A percentile compares a stretch with the other conserved stretches of the same genome.
Evolutionary conservation across 2,329 filamentous ascomycete species (phyloP).

Genomic region (Cyphellophora europaea): DNA sequence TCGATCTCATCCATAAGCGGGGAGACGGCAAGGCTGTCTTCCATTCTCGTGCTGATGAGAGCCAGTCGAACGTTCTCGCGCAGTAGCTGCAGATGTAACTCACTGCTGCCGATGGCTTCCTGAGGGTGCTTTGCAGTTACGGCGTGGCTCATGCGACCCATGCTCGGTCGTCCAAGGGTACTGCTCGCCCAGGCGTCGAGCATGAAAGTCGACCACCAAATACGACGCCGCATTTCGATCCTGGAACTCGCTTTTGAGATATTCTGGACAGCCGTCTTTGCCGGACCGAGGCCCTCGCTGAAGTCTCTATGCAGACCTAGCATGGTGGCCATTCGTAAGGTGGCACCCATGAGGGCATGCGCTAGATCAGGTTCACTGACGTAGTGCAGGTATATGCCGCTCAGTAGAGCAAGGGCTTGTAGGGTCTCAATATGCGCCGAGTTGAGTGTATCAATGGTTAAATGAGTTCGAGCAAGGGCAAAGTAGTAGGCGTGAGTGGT

Average conservation of each 20-base stretch:
- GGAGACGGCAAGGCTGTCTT: slow-evolving; percentile 62
- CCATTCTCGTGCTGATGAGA: slow-evolving; percentile 67
- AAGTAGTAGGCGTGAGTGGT: slow-evolving; percentile 60
- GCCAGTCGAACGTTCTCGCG: slow-evolving; percentile 71
- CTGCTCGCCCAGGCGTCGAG: slow-evolving; percentile 66
- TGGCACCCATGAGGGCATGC: slow-evolving; percentile 61
- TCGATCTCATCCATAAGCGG: slow-evolving; percentile 60
- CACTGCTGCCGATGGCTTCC: slow-evolving; percentile 23
- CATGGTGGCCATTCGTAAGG: slow-evolving; percentile 64
- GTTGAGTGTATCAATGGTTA: slow-evolving; percentile 58
- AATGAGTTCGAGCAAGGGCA: slow-evolving; percentile 55
- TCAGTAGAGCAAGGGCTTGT: slow-evolving; percentile 61
- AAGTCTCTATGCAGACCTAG: slow-evolving; percentile 63
- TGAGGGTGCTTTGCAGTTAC: slow-evolving; percentile 57
- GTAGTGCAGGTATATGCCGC: slow-evolving; percentile 70
- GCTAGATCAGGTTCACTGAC: slow-evolving; percentile 70
- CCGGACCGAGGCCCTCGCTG: slow-evolving; percentile 32
- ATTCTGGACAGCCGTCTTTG: slow-evolving; percentile 24
- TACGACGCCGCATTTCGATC: slow-evolving; percentile 54
- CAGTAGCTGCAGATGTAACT: slow-evolving; percentile 7
- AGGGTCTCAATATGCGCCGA: slow-evolving; percentile 65
- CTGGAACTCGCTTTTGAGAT: slow-evolving; percentile 38
- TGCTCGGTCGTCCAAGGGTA: slow-evolving; percentile 60
- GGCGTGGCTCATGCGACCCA: slow-evolving; percentile 58
- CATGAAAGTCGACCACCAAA: slow-evolving; percentile 69